Base-by-base conservation (phyloP, 805 yeast genomes). In the Metschnikowia reukaufii region DNA sequence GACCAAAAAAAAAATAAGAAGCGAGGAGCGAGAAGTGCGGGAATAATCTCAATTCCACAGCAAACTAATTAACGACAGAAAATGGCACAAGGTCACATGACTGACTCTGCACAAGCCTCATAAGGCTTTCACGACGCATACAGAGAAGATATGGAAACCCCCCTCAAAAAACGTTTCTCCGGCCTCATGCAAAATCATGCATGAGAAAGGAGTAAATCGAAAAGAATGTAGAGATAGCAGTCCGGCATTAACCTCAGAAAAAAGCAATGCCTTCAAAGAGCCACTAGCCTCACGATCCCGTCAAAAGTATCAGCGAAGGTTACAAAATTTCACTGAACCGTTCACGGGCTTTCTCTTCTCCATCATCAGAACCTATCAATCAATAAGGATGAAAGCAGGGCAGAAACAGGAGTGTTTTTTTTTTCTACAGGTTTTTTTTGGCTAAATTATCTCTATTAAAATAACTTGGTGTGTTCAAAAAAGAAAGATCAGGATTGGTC, bases 371-470 rank as follows among this genome's bases (percentile, higher is more conserved):
- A 54, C 58, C 58, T 48, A 44, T 16, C 18, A 48, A 38, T 47
- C 60, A 56, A 56, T 30, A 45, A 43, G 51, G 49, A 49, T 52
- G 58, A 54, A 48, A 36, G 35, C 49, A 56, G 60, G 58, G 60
- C 60, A 56, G 60, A 56, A 56, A 50, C 55, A 47, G 60, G 60
- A 56, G 60, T 51, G 52, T 6, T n/a, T 43, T 27, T 25, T 25
- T 17, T 35, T 23, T 23, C 39, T 36, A 36, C 39, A 36, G n/a
- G 18, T 16, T 16, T 39, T 32, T 41, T 39, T 29, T 8, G 36
- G 17, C 30, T 27, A 9, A 23, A n/a, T 35, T 18, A 39, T 36
- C 20, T 36, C 15, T 36, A 36, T 36, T 36, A 23, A 36, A 36
- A 36, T 36, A 36, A 23, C 17, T 36, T n/a, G 29, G 7, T 25